Evolutionary conservation across 306 rosid species (phyloP), one percentile per base, ranked within the genome.

Genomic region (Gastrolobium villosum): DNA sequence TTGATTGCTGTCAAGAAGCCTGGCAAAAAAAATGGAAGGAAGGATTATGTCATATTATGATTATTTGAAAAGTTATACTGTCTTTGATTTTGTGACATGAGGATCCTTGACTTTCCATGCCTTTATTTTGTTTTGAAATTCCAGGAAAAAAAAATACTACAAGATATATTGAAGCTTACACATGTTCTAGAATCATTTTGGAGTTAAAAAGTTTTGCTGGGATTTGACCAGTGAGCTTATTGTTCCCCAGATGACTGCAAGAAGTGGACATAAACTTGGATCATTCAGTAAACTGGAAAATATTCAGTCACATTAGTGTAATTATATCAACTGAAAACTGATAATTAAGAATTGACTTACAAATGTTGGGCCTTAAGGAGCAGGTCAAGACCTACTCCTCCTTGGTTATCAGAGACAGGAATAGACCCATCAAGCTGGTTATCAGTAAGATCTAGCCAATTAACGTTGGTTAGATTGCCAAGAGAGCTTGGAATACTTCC

Each of bases 221-320:
- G 77, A 92, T 84, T 76, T 31, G 20, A 59, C 85, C 89, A 0
- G 81, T 8, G 75, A 86, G 83, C 59, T 63, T 71, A 66, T 76
- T 92, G 79, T 61, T 88, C 76, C 91, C 91, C 48, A 92, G 20
- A 82, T 92, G 97, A 85, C 95, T 92, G 88, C 53, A 77, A 39
- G 70, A 34, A 72, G 46, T 35, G 70, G 41, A 77, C 63, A 66
- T 43, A 13, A 53, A 71, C 75, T 72, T 62, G 62, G 84, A 73
- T 75, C 5, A 70, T 65, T 82, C 59, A 39, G 13, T 32, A 61
- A 78, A 65, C 43, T 63, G 55, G 62, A 64, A 71, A 55, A 74
- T 5, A 71, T 61, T n/a, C 77, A 70, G 37, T 45, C 13, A 74
- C 5, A 32, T 52, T 49, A 76, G 26, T 36, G 53, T 31, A 59